Evolutionary conservation across 805 yeast species (phyloP).

Genomic region (Kodamaea kakaduensis): DNA sequence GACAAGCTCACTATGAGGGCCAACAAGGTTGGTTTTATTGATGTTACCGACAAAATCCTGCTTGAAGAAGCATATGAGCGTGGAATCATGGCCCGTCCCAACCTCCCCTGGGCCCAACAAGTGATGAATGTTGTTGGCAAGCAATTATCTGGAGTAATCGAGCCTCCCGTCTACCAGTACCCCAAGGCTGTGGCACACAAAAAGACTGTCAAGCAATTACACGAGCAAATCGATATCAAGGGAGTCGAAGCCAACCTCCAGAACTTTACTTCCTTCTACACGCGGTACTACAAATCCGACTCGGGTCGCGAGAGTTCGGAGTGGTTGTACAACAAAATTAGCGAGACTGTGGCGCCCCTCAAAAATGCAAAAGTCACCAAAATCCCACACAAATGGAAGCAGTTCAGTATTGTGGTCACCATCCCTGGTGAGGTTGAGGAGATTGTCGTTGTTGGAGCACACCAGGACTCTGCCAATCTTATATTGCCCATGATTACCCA

Average conservation of each 20-base stretch:
- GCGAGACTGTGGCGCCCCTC: conserved; percentile 30
- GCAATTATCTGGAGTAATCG: conserved; percentile 16
- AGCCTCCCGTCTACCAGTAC: conserved; percentile 40
- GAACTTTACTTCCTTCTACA: conserved; percentile 62
- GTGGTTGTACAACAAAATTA: conserved; percentile 59
- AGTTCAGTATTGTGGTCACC: conserved; percentile 67
- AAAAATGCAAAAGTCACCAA: conserved; percentile 37
- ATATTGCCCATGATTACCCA: conserved; percentile 61
- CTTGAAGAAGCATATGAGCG: conserved; percentile 28
- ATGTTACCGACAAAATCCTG: conserved; percentile 51
- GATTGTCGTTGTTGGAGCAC: conserved; percentile 79
- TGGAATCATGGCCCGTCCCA: conserved; percentile 20
- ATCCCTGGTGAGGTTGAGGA: conserved; percentile 49
- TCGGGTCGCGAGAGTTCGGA: conserved; percentile 67
- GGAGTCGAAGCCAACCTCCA: conserved; percentile 53
- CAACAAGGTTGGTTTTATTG: conserved; percentile 55
- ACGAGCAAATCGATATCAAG: conserved; percentile 42
- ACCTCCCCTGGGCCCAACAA: conserved; percentile 11
- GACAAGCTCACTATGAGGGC: conserved; percentile 34
- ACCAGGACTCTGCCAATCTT: conserved; percentile 79
- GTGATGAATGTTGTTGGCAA: conserved; percentile 21
- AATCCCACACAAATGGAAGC: conserved; percentile 73
- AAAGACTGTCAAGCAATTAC: conserved; percentile 38
- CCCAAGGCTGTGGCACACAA: conserved; percentile 44
- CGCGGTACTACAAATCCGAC: conserved; percentile 71